Conservation (phyloP, 139 green algal species). For the Dunaliella primolecta region DNA sequence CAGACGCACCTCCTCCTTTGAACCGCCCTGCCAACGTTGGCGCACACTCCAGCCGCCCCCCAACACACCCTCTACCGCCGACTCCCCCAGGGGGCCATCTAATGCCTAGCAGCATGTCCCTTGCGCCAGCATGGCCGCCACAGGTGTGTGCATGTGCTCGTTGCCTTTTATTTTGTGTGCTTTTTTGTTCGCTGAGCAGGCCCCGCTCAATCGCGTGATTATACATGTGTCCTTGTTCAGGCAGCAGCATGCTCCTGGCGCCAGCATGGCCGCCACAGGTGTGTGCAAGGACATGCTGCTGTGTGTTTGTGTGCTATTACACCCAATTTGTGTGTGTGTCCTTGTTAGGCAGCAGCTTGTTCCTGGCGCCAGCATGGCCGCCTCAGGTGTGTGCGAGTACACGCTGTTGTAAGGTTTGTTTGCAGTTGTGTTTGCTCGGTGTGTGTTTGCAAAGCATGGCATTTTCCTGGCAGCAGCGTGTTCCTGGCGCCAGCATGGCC, state of each 20-base stretch:
- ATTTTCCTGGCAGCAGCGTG: too few relatives aligned
- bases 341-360: not conserved
- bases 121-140: not conserved
- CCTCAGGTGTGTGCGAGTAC: not conserved
- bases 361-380: not conserved
- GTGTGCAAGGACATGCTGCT: too few relatives aligned
- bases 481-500: not conserved
- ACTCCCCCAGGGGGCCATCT: not conserved
- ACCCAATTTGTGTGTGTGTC: too few relatives aligned
- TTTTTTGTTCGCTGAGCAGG: too few relatives aligned
- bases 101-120: not conserved
- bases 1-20: not conserved
- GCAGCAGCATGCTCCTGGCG: not conserved
- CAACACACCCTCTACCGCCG: not conserved
- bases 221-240: too few relatives aligned
- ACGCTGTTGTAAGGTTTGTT: too few relatives aligned
- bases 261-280: not conserved
- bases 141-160: too few relatives aligned
- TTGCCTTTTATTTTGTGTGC: too few relatives aligned
- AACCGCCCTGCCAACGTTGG: not conserved
- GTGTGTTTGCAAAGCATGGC: too few relatives aligned
- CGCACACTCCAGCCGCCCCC: not conserved
- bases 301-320: conserved; percentile 27
- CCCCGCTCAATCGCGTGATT: too few relatives aligned
- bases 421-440: too few relatives aligned